These are phyloP conservation scores for Annulohypoxylon truncatum DNA, from an alignment of 2,329 filamentous ascomycete genomes.

Conservation along the genomic window DNA sequence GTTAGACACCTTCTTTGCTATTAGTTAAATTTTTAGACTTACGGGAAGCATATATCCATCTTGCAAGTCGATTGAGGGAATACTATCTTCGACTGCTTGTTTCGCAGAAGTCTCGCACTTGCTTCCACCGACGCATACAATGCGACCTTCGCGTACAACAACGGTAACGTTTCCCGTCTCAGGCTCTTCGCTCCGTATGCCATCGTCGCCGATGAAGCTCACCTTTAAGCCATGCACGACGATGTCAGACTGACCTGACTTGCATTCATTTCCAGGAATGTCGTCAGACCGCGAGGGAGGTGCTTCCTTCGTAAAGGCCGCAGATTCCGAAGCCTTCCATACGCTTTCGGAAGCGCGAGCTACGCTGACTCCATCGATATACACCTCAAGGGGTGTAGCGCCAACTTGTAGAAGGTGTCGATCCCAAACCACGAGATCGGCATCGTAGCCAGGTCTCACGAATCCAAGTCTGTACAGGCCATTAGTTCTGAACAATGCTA, in stretches of 20 bases:
- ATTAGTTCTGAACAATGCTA: too few relatives aligned
- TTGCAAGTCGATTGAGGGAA: slow-evolving; percentile 18
- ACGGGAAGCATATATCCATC: slow-evolving; percentile 33
- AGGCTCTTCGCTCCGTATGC: slow-evolving; percentile 19
- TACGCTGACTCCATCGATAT: slow-evolving; percentile 35
- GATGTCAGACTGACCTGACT: slow-evolving; percentile 27
- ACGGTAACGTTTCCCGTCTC: slow-evolving; percentile 31
- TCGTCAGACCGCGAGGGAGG: slow-evolving; percentile 18
- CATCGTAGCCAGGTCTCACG: slow-evolving; percentile 35
- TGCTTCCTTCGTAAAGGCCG: slow-evolving; percentile 5
- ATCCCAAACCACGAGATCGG: slow-evolving; percentile 37
- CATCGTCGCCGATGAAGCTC: slow-evolving; percentile 31
- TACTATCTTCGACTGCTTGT: slow-evolving; percentile 15
- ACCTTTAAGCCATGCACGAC: slow-evolving; percentile 25
- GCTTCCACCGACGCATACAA: slow-evolving; percentile 30
- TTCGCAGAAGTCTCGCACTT: slow-evolving; percentile 22
- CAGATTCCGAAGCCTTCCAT: slow-evolving; percentile 25
- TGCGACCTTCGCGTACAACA: slow-evolving; percentile 29
- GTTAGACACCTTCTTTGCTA: slow-evolving; percentile 5
- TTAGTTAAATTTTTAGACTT: background rate
- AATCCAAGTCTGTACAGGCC: slow-evolving; percentile 26
- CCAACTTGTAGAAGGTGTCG: slow-evolving; percentile 33
- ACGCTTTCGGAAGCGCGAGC: slow-evolving; percentile 27
- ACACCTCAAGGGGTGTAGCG: slow-evolving; percentile 37
- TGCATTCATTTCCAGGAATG: slow-evolving; percentile 16